Evolutionary conservation across 176 grass and related monocot genomes (phyloP).

Genomic region (Bothriochloa decipiens): DNA sequence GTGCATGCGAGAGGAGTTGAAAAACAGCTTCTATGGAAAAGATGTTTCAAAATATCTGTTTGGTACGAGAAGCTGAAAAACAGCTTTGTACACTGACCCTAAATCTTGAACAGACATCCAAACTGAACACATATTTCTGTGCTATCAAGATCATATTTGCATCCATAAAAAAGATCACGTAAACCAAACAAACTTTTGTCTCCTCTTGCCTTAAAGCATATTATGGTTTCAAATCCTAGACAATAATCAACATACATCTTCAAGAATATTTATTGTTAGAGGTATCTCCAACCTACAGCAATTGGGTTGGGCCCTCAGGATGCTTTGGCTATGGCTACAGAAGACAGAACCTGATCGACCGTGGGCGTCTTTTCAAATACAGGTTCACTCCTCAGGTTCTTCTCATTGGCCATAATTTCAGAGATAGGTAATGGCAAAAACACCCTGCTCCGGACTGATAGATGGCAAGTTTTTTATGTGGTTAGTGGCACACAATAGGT

Average conservation of each 20-base stretch:
- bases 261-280: slow-evolving; percentile 21
- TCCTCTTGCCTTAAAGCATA: neutral
- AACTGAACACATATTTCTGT: slow-evolving; percentile 24
- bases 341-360: too few species aligned
- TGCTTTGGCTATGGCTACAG: too few species aligned
- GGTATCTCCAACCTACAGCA: too few species aligned
- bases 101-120: slow-evolving; percentile 11
- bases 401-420: too few species aligned
- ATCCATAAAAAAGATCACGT: neutral
- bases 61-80: neutral
- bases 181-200: slow-evolving; percentile 10
- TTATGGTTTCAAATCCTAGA: slow-evolving; percentile 20
- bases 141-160: slow-evolving; percentile 9
- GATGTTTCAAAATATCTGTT: neutral
- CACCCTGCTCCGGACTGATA: too few species aligned
- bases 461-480: too few species aligned
- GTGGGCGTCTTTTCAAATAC: too few species aligned
- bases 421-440: too few species aligned
- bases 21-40: neutral
- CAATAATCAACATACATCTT: slow-evolving; percentile 38
- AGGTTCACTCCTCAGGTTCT: too few species aligned
- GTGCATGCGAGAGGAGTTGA: neutral
- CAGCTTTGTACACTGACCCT: neutral
- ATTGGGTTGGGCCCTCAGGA: too few species aligned
- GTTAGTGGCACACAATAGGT: too few species aligned